Evolutionary conservation across 2,329 filamentous ascomycete species (phyloP), one percentile per base, ranked within the genome.

Genomic region (Laburnicola sp.): DNA sequence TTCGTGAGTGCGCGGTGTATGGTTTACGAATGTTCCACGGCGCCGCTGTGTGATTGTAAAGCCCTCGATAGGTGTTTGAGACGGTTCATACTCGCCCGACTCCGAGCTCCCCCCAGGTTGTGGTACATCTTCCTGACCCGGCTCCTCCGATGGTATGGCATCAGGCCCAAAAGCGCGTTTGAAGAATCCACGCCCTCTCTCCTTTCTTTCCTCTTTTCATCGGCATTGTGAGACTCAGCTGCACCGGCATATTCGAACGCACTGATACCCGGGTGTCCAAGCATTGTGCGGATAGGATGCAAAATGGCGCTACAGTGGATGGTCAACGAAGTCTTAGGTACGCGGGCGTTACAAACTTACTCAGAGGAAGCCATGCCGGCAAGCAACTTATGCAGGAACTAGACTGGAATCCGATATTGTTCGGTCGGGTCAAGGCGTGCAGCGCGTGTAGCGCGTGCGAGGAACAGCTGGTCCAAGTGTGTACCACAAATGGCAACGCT

Each of bases 251-350:
- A 71, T 45, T 70, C 65, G 36, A 68, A 58, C 25, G 66, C 65
- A 59, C 63, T 67, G 43, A 69, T 65, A 10, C 68, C 62, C 42
- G 64, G 65, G 53, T 71, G 62, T 11, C 66, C 69, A 45, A 71
- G 68, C 66, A 69, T 71, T 10, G 2, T 48, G 9, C 25, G 7
- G 23, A 23, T 11, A 3, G 21, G 30, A 9, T 16, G 27, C 7
- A 37, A 3, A 23, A 10, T 5, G 34, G 16, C 21, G 3, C 21
- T 35, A 16, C 11, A 36, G 3, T 21, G n/a, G 16, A 31, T 25
- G 16, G 32, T 49, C 10, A 35, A 32, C 23, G 23, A 1, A 27
- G 22, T 23, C 31, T 42, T 25, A 37, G 30, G n/a, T 32, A 40
- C 16, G 35, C 11, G 5, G 27, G 26, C n/a, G 35, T 3, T 32